A percentile compares a stretch with the other conserved stretches of the same genome.
Evolutionary conservation across 495 filamentous ascomycete genomes (phyloP).

Genomic region (Hyaloscypha finlandica): DNA sequence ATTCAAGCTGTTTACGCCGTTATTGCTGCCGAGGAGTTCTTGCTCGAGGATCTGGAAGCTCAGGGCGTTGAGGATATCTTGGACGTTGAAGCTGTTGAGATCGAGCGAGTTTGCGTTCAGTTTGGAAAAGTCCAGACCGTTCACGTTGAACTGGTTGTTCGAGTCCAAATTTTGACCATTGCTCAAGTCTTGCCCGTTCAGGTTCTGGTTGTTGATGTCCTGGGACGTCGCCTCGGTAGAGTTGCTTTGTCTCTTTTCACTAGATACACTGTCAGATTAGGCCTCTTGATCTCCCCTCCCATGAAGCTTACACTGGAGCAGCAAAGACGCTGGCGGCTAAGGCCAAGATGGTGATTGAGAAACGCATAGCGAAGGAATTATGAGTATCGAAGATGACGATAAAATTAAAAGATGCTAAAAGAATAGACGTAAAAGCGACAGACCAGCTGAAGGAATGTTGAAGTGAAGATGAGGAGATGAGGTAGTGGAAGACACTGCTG

Average conservation of each 20-base stretch:
- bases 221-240: not conserved
- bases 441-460: slow-evolving; percentile 16
- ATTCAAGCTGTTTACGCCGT: not conserved
- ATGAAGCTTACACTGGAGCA: slow-evolving; percentile 5
- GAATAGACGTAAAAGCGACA: slow-evolving; percentile 3
- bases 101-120: not conserved
- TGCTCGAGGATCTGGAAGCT: not conserved
- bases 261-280: not conserved
- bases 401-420: slow-evolving; percentile 9
- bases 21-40: not conserved
- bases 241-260: slow-evolving; percentile 1
- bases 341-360: slow-evolving; percentile 9
- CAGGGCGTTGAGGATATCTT: not conserved
- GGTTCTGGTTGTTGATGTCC: not conserved
- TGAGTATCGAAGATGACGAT: not conserved
- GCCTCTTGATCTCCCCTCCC: not conserved
- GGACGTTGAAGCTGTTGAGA: slow-evolving; percentile 2
- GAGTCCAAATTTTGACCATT: not conserved
- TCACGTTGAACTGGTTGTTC: not conserved
- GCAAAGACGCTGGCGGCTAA: slow-evolving; percentile 9
- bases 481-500: slow-evolving; percentile 2
- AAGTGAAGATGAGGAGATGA: slow-evolving; percentile 6
- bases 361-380: slow-evolving; percentile 6
- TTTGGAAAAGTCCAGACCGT: not conserved
- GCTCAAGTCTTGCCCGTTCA: not conserved